Percentiles rank a stretch among this genome's conserved stretches.
These are phyloP conservation scores for Lactarius trivialis DNA, from an alignment of 768 basidiomycete genomes.

Conservation along the genomic window DNA sequence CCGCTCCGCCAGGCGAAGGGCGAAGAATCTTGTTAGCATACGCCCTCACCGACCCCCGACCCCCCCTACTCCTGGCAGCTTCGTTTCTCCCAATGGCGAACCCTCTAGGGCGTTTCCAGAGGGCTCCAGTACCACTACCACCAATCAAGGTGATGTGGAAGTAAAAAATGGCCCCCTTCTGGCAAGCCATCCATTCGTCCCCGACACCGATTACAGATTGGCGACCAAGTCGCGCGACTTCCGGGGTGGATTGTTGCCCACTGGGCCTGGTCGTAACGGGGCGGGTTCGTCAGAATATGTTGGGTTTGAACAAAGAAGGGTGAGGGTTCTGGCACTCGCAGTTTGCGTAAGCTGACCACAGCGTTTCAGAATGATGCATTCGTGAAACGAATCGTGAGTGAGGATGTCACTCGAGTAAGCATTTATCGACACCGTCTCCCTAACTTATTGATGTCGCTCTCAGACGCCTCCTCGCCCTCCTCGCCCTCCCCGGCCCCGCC, in stretches of 20 bases:
- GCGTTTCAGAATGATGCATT: neutral
- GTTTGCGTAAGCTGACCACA: neutral
- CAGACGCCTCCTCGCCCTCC: neutral
- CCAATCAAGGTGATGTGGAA: conserved; percentile 13
- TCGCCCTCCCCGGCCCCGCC: neutral
- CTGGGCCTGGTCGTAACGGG: neutral
- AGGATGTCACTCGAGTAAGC: neutral
- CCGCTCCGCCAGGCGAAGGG: conserved; percentile 21
- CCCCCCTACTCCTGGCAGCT: conserved; percentile 1
- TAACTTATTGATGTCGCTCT: neutral
- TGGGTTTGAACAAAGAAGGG: neutral
- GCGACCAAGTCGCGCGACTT: neutral
- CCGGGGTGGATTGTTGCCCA: neutral
- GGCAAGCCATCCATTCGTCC: conserved; percentile 1
- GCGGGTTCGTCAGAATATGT: neutral
- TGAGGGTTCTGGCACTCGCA: neutral
- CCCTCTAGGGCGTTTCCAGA: neutral
- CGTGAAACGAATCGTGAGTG: neutral
- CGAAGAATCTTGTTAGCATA: conserved; percentile 16
- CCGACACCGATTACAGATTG: too few species aligned
- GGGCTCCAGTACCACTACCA: neutral
- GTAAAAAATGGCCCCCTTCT: conserved; percentile 14
- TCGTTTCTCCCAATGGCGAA: conserved; percentile 5
- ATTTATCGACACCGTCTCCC: neutral
- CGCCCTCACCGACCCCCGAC: neutral